phyloP scores from a whole-genome alignment of 2,329 filamentous ascomycete genomes.

The Talaromyces sp. region DNA sequence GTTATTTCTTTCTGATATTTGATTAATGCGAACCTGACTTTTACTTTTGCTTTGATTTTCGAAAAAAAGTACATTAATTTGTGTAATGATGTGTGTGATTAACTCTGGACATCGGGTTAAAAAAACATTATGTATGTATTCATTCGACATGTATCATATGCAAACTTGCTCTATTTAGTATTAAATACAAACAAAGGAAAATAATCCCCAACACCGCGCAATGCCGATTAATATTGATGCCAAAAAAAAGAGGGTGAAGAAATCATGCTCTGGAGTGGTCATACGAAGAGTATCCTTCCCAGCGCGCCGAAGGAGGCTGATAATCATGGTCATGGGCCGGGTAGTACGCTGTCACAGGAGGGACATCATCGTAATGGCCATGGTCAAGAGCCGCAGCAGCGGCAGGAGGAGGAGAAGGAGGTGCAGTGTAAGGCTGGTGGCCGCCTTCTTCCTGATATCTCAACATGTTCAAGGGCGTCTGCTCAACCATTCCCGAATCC shows the following conservation, averaged over 20 bases:
- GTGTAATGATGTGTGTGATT: no score
- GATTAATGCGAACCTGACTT: neutral
- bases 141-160: neutral
- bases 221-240: no score
- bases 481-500: neutral
- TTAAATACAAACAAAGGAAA: neutral
- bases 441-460: neutral
- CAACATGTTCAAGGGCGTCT: neutral
- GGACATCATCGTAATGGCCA: neutral
- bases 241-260: neutral
- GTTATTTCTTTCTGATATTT: neutral
- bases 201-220: neutral
- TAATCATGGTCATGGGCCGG: neutral
- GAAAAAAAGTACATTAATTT: neutral
- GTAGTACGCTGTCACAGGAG: neutral
- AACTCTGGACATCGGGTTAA: neutral
- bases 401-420: neutral
- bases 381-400: neutral
- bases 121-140: neutral
- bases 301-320: neutral
- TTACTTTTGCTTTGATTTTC: neutral
- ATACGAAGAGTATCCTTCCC: neutral
- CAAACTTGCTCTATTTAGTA: neutral
- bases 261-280: neutral
- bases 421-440: neutral